Evolutionary conservation across 73 alveolate genomes (phyloP).

Genomic region (Stentor roeselii): DNA sequence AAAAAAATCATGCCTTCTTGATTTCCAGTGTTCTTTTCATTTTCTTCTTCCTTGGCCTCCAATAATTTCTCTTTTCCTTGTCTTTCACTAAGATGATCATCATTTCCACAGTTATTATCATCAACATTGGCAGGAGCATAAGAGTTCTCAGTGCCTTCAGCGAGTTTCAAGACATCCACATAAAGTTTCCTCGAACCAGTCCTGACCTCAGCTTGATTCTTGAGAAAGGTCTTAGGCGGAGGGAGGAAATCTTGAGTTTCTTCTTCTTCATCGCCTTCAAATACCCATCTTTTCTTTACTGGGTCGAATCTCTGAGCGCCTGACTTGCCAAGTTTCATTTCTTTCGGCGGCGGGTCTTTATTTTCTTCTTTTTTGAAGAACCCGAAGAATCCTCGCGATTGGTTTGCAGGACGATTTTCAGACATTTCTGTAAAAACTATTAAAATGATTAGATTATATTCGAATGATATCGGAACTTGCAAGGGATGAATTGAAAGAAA

Average conservation of each 20-base stretch:
- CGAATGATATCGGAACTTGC: no score
- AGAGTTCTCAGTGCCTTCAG: not conserved
- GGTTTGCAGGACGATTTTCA: no score
- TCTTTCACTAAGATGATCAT: not conserved
- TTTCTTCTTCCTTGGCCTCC: not conserved
- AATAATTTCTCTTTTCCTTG: not conserved
- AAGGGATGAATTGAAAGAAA: no score
- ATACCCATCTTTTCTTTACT: conserved; percentile 18
- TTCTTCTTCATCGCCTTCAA: not conserved
- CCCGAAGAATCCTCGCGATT: no score
- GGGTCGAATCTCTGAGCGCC: not conserved
- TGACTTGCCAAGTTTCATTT: conserved; percentile 15
- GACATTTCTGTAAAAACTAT: no score
- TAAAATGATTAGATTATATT: no score
- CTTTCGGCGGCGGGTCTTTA: conserved; percentile 14
- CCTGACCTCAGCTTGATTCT: not conserved
- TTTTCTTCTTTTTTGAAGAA: not conserved
- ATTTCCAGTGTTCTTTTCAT: not conserved
- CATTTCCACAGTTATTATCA: not conserved
- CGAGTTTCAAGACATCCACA: not conserved
- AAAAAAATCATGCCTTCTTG: not conserved
- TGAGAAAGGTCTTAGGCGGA: not conserved
- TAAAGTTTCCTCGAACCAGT: not conserved
- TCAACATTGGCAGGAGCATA: conserved; percentile 14
- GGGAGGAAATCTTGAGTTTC: not conserved